Base-by-base conservation (phyloP, 495 filamentous ascomycete genomes). In the Trichoderma virens region DNA sequence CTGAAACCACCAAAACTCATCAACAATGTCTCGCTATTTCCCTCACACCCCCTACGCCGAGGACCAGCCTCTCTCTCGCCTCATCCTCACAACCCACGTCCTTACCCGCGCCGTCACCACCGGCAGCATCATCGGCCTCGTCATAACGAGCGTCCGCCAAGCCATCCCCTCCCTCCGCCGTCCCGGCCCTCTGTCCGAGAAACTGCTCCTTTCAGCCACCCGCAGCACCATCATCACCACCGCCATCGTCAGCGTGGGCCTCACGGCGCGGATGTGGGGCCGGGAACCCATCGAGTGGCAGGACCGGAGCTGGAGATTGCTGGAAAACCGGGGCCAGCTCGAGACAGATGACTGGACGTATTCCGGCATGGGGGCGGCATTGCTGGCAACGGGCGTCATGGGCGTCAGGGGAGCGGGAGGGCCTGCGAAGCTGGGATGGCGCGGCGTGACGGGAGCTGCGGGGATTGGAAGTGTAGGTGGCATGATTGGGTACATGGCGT, bases 201-300 rank as follows among this genome's bases (percentile, higher is more conserved):
- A 63, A 1, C 64, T 82, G 25, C 66, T 80, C 16, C 76, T 76
- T n/a, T 70, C 71, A 1, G 65, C 75, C 0, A 77, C 78, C 1
- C 63, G 66, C 0, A 74, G 75, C 45, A 70, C 69, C n/a, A 43
- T 70, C 0, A 59, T 70, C 35, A 74, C 70, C 0, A 67, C 70
- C 6, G 78, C 67, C 0, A 39, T 77, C 1, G 20, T 76, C 16
- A 66, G 68, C n/a, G 39, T 80, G 8, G 74, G 59, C 34, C 62
- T 85, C 13, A 56, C 71, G 14, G 73, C 35, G 0, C 70, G 80
- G 9, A 87, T 88, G 85, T 74, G 73, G 67, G 79, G 79, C 0
- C 70, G 75, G 25, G 79, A 85, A 67, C 75, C 80, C 51, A 82
- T 87, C 64, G 85, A 88, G 68, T 88, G 86, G 86, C 70, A 81